Evolutionary conservation across 176 grass and related monocot species (phyloP), one percentile per base, ranked within the genome.

Genomic region (Luzula sylvatica): DNA sequence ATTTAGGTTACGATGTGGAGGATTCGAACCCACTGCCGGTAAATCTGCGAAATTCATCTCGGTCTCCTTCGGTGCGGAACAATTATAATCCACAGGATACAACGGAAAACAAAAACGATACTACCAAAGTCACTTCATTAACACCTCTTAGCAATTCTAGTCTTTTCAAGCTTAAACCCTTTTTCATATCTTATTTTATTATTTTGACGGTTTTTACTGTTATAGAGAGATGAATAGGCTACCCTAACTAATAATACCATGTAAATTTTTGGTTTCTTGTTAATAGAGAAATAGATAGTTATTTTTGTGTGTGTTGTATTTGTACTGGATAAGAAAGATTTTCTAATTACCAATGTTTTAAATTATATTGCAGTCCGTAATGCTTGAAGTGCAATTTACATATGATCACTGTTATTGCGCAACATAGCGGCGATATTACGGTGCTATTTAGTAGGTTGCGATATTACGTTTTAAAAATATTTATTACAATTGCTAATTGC

Each of bases 1-100:
- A 15, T 23, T 42, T 30, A 89, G 81, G 77, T 60, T 92, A 90
- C 38, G 80, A 84, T 26, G 48, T 61, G 0, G 76, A 90, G 21
- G 71, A 55, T 28, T 74, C 59, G 61, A 90, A 74, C 38, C 72
- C 80, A 32, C 68, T 81, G 6, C 67, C 72, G 20, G 75, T 77
- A 38, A 71, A 84, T 65, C 71, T 76, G 53, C 32, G 48, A 1
- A 84, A 81, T 49, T 62, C 63, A 1, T 74, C 86, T 26, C 40
- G 39, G 26, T 65, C 43, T 57, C 38, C 68, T 68, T 48, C 70
- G 11, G 47, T 68, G 0, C 46, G 76, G 15, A 55, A 84, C 35
- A 84, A 54, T 53, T 83, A 84, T 52, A 66, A 59, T 26, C 86
- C 86, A 2, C 41, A 81, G 51, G 72, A 74, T 25, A 70, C 76